These are phyloP conservation scores for Friedmanniomyces simplex DNA, from an alignment of 495 filamentous ascomycete species.

Conservation along the genomic window DNA sequence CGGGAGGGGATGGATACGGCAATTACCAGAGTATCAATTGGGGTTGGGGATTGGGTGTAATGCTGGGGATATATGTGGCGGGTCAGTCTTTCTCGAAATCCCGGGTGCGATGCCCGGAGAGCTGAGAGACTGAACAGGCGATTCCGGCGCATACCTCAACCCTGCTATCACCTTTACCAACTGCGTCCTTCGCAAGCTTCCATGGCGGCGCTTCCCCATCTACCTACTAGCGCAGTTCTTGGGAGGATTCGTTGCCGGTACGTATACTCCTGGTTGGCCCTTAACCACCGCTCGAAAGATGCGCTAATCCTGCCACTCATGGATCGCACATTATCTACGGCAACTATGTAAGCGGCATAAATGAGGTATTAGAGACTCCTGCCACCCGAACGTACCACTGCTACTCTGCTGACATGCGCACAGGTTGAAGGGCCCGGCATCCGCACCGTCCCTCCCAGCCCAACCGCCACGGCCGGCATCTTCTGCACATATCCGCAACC, in stretches of 20 bases:
- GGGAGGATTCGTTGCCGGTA: constrained; percentile 23
- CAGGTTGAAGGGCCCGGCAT: constrained; percentile 8
- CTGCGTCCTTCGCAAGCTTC: constrained; percentile 50
- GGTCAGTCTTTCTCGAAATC: neutral
- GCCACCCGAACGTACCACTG: neutral
- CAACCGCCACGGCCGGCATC: constrained; percentile 48
- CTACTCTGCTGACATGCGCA: neutral
- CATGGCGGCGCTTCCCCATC: constrained; percentile 41
- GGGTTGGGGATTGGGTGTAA: constrained; percentile 25
- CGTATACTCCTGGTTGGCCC: no score
- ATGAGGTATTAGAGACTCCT: neutral
- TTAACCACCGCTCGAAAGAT: no score
- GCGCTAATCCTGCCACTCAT: no score
- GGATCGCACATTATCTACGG: constrained; percentile 29
- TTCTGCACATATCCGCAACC: constrained; percentile 55
- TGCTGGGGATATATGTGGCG: constrained; percentile 46
- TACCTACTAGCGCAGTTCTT: constrained; percentile 29
- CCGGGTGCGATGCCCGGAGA: neutral
- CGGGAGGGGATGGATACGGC: constrained; percentile 19
- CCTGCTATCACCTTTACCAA: constrained; percentile 54
- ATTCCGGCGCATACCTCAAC: constrained; percentile 48
- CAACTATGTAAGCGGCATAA: constrained; percentile 24
- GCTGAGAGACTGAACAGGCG: constrained; percentile 43
- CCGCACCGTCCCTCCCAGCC: constrained; percentile 46
- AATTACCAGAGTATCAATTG: constrained; percentile 21